Evolutionary conservation across 1,284 basidiomycete species (phyloP).

Genomic region (Moniliella sp.): DNA sequence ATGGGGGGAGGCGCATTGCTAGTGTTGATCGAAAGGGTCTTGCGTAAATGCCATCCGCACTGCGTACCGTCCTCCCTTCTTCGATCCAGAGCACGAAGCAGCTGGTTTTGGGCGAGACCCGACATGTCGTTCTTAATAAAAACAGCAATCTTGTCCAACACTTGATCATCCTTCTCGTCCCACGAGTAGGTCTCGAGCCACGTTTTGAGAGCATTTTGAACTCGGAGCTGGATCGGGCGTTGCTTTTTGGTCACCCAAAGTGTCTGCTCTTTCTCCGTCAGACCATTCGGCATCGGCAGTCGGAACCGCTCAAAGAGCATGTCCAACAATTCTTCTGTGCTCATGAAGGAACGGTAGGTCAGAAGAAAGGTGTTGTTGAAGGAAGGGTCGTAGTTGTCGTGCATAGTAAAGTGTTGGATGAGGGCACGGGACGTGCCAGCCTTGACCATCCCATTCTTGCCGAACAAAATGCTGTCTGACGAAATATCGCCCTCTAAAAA

Average conservation of each 20-base stretch:
- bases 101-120: conserved; percentile 17
- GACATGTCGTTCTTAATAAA: conserved; percentile 32
- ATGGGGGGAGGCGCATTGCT: conserved; percentile 47
- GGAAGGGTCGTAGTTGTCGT: conserved; percentile 45
- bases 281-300: conserved; percentile 51
- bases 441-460: conserved; percentile 47
- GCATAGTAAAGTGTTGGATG: conserved; percentile 69
- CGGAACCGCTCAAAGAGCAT: conserved; percentile 65
- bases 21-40: conserved; percentile 19
- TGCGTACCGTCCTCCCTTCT: conserved; percentile 18
- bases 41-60: conserved; percentile 19
- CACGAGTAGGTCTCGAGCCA: conserved; percentile 36
- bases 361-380: conserved; percentile 84
- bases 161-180: conserved; percentile 29
- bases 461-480: conserved; percentile 58
- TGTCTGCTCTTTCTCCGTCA: conserved; percentile 47
- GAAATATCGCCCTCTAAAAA: conserved; percentile 54
- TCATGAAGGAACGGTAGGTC: conserved; percentile 89
- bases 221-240: conserved; percentile 48
- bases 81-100: conserved; percentile 33
- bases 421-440: conserved; percentile 68
- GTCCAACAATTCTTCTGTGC: conserved; percentile 60
- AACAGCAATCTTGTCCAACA: conserved; percentile 24
- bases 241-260: conserved; percentile 77
- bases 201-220: conserved; percentile 35